Conservation (phyloP, 306 rosid genomes). For the Benincasa hispida region DNA sequence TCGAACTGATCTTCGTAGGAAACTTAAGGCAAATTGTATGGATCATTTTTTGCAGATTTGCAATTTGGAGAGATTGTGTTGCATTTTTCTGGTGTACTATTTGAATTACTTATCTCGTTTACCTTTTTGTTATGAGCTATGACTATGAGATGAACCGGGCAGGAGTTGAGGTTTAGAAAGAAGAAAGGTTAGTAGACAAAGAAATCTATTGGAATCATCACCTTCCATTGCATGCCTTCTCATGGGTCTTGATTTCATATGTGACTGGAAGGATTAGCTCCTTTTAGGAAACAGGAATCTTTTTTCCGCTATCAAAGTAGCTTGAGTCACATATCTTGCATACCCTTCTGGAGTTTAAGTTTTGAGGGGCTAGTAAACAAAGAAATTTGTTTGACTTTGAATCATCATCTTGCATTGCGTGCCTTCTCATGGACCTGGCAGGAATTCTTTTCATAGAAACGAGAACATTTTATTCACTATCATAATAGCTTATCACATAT, state of each 20-base stretch:
- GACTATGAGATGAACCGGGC: neutral
- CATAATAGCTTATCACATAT: neutral
- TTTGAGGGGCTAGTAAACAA: no score
- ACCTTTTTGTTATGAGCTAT: neutral
- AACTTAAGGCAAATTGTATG: neutral
- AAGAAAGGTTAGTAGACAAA: neutral
- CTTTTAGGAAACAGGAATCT: neutral
- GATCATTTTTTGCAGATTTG: neutral
- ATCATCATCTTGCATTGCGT: no score
- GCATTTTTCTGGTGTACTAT: neutral
- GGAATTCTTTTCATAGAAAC: no score
- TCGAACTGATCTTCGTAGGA: neutral
- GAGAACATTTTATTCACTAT: no score
- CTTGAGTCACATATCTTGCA: neutral
- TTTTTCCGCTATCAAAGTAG: neutral
- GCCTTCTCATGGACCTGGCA: no score
- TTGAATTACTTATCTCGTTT: neutral
- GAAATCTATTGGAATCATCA: neutral
- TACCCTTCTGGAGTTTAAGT: neutral
- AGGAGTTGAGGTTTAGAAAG: neutral
- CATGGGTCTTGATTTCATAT: neutral
- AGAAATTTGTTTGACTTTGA: no score
- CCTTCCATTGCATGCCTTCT: neutral
- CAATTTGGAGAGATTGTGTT: neutral
- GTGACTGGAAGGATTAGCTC: neutral